These are phyloP conservation scores for Sophora flavescens DNA, from an alignment of 306 rosid species.

Conservation along the genomic window DNA sequence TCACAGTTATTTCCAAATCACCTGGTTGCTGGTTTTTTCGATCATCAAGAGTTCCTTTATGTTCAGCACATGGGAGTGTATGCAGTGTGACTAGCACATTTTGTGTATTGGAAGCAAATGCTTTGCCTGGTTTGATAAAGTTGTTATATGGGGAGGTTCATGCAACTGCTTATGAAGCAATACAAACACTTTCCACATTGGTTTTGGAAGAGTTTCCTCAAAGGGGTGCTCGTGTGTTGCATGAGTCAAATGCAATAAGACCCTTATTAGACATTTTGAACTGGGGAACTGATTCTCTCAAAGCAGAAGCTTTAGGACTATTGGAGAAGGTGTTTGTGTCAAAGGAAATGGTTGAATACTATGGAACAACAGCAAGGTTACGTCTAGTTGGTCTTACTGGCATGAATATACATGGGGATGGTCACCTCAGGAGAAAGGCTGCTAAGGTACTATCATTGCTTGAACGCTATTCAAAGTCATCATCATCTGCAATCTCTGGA, in stretches of 20 bases:
- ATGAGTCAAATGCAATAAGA: constrained; percentile 59
- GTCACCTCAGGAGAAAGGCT: constrained; percentile 66
- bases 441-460: constrained; percentile 65
- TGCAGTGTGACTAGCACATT: constrained; percentile 67
- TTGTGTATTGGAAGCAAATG: constrained; percentile 76
- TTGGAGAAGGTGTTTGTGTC: constrained; percentile 75
- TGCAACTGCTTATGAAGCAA: constrained; percentile 78
- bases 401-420: constrained; percentile 57
- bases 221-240: constrained; percentile 74
- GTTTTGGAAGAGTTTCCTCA: constrained; percentile 68
- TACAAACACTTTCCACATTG: constrained; percentile 80
- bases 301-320: constrained; percentile 74
- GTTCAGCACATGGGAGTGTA: constrained; percentile 68
- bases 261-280: constrained; percentile 65
- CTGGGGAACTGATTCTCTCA: constrained; percentile 76
- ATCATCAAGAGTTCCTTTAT: constrained; percentile 53
- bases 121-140: constrained; percentile 70
- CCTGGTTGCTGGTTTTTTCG: constrained; percentile 62
- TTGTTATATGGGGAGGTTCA: constrained; percentile 70
- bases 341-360: constrained; percentile 72
- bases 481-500: constrained; percentile 63
- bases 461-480: constrained; percentile 80
- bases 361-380: constrained; percentile 63
- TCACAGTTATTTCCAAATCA: constrained; percentile 55
- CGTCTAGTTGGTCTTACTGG: constrained; percentile 62